Conservation (phyloP, 257 asterid genomes). For the Salvia hispanica region DNA sequence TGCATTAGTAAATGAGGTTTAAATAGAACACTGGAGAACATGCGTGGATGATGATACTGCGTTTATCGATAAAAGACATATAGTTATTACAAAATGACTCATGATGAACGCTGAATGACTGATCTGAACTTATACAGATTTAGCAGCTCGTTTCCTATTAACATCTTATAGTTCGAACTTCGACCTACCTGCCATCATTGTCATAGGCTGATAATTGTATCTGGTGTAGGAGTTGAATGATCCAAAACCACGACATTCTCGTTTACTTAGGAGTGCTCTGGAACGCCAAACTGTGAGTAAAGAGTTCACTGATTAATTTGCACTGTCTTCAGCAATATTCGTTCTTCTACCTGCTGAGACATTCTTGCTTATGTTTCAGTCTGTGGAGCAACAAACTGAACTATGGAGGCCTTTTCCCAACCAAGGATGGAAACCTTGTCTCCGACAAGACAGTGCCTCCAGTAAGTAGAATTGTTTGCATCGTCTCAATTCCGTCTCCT, state of each 20-base stretch:
- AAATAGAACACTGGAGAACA: not conserved
- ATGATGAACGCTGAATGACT: not conserved
- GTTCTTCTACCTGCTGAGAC: constrained; percentile 10
- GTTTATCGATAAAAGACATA: not conserved
- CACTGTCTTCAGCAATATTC: not conserved
- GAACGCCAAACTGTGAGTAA: constrained; percentile 76
- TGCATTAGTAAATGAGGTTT: not conserved
- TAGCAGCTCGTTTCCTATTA: not conserved
- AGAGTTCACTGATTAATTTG: constrained; percentile 29
- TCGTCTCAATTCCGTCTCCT: not conserved
- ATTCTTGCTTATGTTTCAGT: constrained; percentile 34
- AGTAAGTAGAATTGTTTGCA: constrained; percentile 43
- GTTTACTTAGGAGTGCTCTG: constrained; percentile 65
- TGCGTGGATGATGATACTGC: not conserved
- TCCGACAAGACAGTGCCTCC: constrained; percentile 36
- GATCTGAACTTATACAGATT: not conserved
- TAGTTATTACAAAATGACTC: not conserved
- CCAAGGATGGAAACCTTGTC: constrained; percentile 75
- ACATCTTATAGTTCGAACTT: not conserved
- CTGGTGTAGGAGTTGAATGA: constrained; percentile 67
- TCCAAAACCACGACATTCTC: constrained; percentile 78
- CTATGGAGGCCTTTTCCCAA: constrained; percentile 72
- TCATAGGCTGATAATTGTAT: constrained; percentile 14
- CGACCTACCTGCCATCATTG: constrained; percentile 3
- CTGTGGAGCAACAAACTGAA: constrained; percentile 51